phyloP scores from a whole-genome alignment of 495 filamentous ascomycete species.

The Penicillium salamii region DNA sequence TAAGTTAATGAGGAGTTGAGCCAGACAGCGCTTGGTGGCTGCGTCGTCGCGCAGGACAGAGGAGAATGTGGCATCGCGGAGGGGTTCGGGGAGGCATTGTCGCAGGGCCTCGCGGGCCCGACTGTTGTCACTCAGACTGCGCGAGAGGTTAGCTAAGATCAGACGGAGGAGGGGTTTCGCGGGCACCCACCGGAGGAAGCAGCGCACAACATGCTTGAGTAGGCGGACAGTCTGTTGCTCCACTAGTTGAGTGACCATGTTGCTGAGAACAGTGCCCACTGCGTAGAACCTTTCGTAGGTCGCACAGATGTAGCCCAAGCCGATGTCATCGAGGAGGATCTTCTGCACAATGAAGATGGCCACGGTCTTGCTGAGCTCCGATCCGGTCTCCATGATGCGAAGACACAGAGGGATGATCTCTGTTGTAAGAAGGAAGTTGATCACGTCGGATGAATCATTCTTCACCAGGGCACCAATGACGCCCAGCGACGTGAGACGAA shows the following conservation, averaged over 20 bases:
- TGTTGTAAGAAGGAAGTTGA: slow-evolving; percentile 97
- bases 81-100: slow-evolving; percentile 93
- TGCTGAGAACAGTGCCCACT: slow-evolving; percentile 94
- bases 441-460: slow-evolving; percentile 97
- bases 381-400: slow-evolving; percentile 98
- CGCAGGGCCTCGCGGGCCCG: slow-evolving; percentile 91
- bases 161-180: not conserved
- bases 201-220: slow-evolving; percentile 96
- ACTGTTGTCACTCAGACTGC: slow-evolving; percentile 90
- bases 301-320: slow-evolving; percentile 97
- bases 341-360: slow-evolving; percentile 99
- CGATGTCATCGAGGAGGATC: slow-evolving; percentile 94
- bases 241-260: slow-evolving; percentile 96
- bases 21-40: slow-evolving; percentile 95
- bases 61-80: slow-evolving; percentile 95
- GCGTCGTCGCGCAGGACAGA: slow-evolving; percentile 95
- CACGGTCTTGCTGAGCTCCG: slow-evolving; percentile 97
- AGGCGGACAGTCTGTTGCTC: slow-evolving; percentile 96
- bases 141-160: slow-evolving; percentile 15
- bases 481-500: slow-evolving; percentile 94
- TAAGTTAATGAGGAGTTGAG: slow-evolving; percentile 94
- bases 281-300: slow-evolving; percentile 99
- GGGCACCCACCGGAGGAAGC: slow-evolving; percentile 81
- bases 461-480: slow-evolving; percentile 98
- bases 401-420: slow-evolving; percentile 99